Evolutionary conservation across 2,329 filamentous ascomycete species (phyloP).

Genomic region (Cercospora zeae-maydis): DNA sequence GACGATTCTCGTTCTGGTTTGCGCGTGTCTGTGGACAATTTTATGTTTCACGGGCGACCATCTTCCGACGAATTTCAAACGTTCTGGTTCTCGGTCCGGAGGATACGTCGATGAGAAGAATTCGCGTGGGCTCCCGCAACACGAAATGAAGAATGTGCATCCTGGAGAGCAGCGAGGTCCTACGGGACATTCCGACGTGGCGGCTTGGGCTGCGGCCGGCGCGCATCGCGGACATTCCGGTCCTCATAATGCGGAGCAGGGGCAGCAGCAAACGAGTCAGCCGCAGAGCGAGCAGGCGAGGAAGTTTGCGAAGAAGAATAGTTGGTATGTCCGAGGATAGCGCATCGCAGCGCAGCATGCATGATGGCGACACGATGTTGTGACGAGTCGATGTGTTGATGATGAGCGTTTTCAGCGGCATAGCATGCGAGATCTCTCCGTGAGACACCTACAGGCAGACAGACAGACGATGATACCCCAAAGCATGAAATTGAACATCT

Average conservation of each 20-base stretch:
- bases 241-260: background rate
- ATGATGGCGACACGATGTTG: background rate
- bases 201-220: slow-evolving; percentile 6
- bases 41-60: slow-evolving; percentile 17
- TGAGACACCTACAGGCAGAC: background rate
- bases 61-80: slow-evolving; percentile 3
- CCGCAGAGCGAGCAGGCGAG: slow-evolving; percentile 5
- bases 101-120: background rate
- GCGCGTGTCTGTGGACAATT: slow-evolving; percentile 19
- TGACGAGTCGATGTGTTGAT: background rate
- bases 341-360: background rate
- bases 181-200: slow-evolving; percentile 6
- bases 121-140: background rate
- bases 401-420: background rate
- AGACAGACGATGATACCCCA: background rate
- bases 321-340: slow-evolving; percentile 4
- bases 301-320: slow-evolving; percentile 10
- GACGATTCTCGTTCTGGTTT: slow-evolving; percentile 36
- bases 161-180: slow-evolving; percentile 1
- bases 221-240: background rate
- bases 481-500: too few relatives aligned
- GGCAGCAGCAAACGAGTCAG: background rate
- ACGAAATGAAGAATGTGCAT: slow-evolving; percentile 10
- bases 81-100: background rate
- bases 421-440: background rate